Conservation (phyloP, 106 monocot genomes). For the Dendrobium nobile region DNA sequence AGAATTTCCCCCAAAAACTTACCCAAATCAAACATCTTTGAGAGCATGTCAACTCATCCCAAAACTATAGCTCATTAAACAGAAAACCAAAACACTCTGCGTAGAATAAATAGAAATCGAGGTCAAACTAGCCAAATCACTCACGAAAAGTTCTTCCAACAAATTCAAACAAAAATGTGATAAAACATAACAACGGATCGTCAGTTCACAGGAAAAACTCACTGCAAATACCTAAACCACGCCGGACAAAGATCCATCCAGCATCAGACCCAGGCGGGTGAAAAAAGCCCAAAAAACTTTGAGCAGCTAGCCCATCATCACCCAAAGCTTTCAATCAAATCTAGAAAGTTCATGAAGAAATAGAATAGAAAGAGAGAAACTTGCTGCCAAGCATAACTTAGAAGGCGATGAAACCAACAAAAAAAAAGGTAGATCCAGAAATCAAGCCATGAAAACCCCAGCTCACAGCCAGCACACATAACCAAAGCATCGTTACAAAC, state of each 20-base stretch:
- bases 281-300: neutral
- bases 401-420: neutral
- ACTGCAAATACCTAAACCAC: neutral
- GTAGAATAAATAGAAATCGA: neutral
- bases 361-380: neutral
- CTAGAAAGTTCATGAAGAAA: neutral
- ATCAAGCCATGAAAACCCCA: neutral
- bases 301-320: neutral
- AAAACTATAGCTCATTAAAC: neutral
- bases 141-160: neutral
- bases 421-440: neutral
- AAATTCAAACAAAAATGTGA: neutral
- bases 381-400: neutral
- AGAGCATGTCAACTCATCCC: neutral
- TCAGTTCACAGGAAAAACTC: neutral
- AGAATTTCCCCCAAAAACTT: neutral
- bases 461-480: neutral
- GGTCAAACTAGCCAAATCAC: neutral
- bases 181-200: conserved; percentile 1
- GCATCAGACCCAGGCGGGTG: neutral
- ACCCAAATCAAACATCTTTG: neutral
- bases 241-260: neutral
- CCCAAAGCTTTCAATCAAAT: neutral
- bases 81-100: neutral
- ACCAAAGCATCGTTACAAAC: neutral